These are phyloP conservation scores for Phaeotremella fagi DNA, from an alignment of 768 basidiomycete genomes.

Conservation along the genomic window DNA sequence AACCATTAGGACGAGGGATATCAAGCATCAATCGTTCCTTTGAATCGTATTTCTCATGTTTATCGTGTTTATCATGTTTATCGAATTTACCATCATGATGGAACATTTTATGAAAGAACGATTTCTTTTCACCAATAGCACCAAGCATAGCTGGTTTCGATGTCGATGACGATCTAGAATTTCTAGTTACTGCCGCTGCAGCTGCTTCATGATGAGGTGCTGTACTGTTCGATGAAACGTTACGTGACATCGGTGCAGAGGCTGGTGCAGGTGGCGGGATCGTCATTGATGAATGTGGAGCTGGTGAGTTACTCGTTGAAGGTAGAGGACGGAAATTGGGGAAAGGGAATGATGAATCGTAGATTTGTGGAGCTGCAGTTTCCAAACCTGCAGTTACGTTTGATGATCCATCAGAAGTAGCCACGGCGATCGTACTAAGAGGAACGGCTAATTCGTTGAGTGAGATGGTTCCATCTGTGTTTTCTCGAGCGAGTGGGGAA, in stretches of 20 bases:
- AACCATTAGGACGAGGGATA: conserved; percentile 19
- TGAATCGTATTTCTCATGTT: conserved; percentile 11
- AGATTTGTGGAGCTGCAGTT: neutral
- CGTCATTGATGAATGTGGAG: conserved; percentile 17
- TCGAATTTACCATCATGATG: conserved; percentile 26
- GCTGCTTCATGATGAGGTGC: conserved; percentile 10
- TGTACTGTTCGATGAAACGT: conserved; percentile 10
- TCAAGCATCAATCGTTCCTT: conserved; percentile 26
- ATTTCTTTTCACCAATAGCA: conserved; percentile 40
- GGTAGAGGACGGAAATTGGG: conserved; percentile 28
- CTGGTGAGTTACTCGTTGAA: conserved; percentile 15
- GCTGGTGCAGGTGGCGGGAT: conserved; percentile 25
- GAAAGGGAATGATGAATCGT: conserved; percentile 33
- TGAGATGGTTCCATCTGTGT: conserved; percentile 7
- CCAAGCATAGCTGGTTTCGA: conserved; percentile 39
- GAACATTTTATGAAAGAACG: conserved; percentile 47
- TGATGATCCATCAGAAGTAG: neutral
- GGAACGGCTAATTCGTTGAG: conserved; percentile 6
- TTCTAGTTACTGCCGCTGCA: neutral
- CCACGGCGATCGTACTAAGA: neutral
- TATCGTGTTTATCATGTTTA: too few species aligned
- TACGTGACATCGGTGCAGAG: conserved; percentile 25
- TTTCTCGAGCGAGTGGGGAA: conserved; percentile 13
- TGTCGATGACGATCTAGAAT: conserved; percentile 8
- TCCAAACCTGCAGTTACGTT: conserved; percentile 2